Base-by-base conservation (phyloP, 225 moss, liverwort and hornwort species). In the Physcomitrium patens region DNA sequence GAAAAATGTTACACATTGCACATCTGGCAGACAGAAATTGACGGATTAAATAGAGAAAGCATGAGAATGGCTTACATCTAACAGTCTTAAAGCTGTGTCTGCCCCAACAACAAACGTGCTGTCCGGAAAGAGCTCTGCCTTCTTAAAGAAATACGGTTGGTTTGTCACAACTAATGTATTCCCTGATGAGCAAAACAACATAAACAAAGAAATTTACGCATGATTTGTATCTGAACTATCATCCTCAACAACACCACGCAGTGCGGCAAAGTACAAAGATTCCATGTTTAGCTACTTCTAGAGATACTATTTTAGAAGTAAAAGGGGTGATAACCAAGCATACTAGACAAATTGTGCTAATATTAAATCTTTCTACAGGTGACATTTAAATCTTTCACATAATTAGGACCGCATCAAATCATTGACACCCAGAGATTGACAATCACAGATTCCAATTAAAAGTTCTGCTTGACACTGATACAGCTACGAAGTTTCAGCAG, bases 311-410 rank as follows among this genome's bases (percentile, higher is more conserved):
- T 37, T 37, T 37, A 37, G 31, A 37, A 37, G 31, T 37, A 37
- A 37, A 37, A 37, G 2, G 31, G 31, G 31, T 37, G 31, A 37
- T 37, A 37, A 37, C 31, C 31, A 37, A 37, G 31, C 5, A 37
- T 0, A 37, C 31, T 22, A 77, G 12, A 42, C 15, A 43, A 67
- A 22, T 44, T 52, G 44, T 15, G 48, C 48, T 54, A 8, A 61
- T 55, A 18, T 28, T 49, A 47, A 60, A 71, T 46, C 27, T 24
- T 63, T 37, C 63, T 47, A 55, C 26, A 54, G 19, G n/a, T 60
- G 18, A 47, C 28, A 28, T 28, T 60, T 47, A 27, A 10, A n/a
- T 26, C 41, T 54, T 47, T 47, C 41, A 60, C n/a, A 12, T 13
- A 53, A 17, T 16, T 44, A 18, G 11, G 47, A 54, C 23, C 55